These are phyloP conservation scores for Setaria viridis DNA, from an alignment of 202 grass and related monocot genomes.

Conservation along the genomic window DNA sequence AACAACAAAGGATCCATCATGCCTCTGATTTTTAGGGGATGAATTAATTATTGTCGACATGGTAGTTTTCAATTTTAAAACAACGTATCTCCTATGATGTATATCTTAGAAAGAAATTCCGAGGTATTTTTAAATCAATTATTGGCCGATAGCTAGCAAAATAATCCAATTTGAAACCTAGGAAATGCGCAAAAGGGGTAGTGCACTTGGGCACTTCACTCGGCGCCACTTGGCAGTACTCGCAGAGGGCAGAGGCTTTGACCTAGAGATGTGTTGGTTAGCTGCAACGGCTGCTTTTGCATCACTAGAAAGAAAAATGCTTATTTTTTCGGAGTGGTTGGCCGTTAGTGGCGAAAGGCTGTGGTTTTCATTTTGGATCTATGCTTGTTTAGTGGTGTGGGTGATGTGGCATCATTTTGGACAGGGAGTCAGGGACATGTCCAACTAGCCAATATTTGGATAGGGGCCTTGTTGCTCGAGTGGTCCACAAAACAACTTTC, in stretches of 20 bases:
- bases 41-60: not conserved
- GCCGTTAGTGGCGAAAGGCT: slow-evolving; percentile 31
- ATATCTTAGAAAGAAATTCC: not conserved
- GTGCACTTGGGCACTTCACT: slow-evolving; percentile 24
- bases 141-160: not conserved
- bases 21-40: not conserved
- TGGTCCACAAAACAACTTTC: not conserved
- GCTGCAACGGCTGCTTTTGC: slow-evolving; percentile 45
- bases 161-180: slow-evolving; percentile 9
- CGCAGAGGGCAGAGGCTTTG: not conserved
- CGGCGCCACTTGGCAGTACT: slow-evolving; percentile 31
- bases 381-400: slow-evolving; percentile 25
- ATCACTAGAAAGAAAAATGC: slow-evolving; percentile 25
- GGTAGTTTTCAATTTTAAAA: not conserved
- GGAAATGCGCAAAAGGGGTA: not conserved
- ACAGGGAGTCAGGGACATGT: not conserved
- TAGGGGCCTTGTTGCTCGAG: not conserved
- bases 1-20: not conserved
- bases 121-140: not conserved
- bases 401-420: slow-evolving; percentile 22
- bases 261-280: not conserved
- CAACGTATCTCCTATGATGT: not conserved
- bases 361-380: slow-evolving; percentile 34
- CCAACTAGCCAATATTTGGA: not conserved
- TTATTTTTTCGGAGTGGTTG: slow-evolving; percentile 43